Base-by-base conservation (phyloP, 164 flowering plant genomes). In the Magnolia changhungtana region DNA sequence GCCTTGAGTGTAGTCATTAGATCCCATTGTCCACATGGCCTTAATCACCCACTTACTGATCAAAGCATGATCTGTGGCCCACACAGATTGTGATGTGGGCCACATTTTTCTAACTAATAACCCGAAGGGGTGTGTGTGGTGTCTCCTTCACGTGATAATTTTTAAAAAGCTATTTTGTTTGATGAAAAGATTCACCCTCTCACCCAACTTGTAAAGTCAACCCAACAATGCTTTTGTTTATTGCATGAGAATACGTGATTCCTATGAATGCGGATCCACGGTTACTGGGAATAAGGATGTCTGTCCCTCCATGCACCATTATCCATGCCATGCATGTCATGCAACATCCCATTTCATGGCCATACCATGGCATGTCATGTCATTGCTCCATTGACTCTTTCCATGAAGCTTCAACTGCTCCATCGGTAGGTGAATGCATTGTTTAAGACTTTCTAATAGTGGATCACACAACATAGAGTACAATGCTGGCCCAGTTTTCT, bases 211-310 rank as follows among this genome's bases (percentile, higher is more conserved):
- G 87, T 80, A 77, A 85, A 81, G 88, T 87, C 87, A 87, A 87
- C 89, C 74, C 81, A 72, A 66, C 82, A 78, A 82, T 8, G 45
- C 68, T 65, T 21, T 74, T 52, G 11, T 78, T 67, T 71, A 73
- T 79, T 84, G 84, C 83, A 79, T 86, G 83, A 80, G 84, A 83
- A 83, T 83, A 79, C 85, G 82, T 80, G 86, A 86, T 24, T 31
- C 85, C 88, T 83, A 79, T 79, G 82, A 83, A 83, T 86, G 83
- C 88, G 86, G 90, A 87, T 87, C 90, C 71, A 76, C 78, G 79
- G 45, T 37, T 5, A 37, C 78, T 74, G 77, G 80, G 86, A 83
- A 83, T 82, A 84, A 87, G 89, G 14, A 87, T 87, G 87, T 87
- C 86, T 87, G 87, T 81, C 58, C 75, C 45, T 37, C 50, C 81